Conservation (phyloP, 176 grass and related monocot species). For the Thalia dealbata region DNA sequence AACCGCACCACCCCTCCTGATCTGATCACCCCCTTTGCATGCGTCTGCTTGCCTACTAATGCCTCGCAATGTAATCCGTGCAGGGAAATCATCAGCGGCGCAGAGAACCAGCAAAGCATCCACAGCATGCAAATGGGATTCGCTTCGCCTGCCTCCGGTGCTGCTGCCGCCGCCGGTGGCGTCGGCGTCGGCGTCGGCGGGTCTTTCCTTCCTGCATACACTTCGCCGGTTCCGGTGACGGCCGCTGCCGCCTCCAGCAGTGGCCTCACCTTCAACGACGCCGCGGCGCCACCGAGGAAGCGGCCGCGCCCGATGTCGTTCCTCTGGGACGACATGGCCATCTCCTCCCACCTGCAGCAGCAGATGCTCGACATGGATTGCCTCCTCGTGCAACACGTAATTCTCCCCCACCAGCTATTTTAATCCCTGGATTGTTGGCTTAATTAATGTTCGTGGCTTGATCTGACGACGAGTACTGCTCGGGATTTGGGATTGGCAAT, state of each 20-base stretch:
- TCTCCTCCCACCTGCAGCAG: conserved; percentile 35
- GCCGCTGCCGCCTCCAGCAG: conserved; percentile 25
- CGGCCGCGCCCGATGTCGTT: not conserved
- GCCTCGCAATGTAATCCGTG: not conserved
- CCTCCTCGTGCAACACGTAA: conserved; percentile 48
- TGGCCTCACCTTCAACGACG: conserved; percentile 36
- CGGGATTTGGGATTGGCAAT: not conserved
- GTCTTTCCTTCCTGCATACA: conserved; percentile 12
- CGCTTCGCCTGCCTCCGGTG: not conserved
- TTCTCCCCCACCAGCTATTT: conserved; percentile 1
- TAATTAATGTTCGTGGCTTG: not conserved
- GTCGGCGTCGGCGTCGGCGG: too few relatives aligned
- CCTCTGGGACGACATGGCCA: conserved; percentile 19
- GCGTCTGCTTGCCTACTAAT: not conserved
- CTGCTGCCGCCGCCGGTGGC: not conserved
- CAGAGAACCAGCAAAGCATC: not conserved
- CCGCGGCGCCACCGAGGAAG: conserved; percentile 2
- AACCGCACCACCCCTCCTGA: not conserved
- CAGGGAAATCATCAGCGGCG: not conserved
- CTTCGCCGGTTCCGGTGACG: not conserved
- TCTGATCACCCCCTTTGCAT: not conserved
- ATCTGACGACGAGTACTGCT: not conserved
- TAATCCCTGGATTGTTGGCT: not conserved
- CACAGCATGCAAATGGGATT: conserved; percentile 6
- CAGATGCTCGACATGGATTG: conserved; percentile 51